Base-by-base conservation (phyloP, 1,139 yeast genomes). In the Candida tetrigidarum region DNA sequence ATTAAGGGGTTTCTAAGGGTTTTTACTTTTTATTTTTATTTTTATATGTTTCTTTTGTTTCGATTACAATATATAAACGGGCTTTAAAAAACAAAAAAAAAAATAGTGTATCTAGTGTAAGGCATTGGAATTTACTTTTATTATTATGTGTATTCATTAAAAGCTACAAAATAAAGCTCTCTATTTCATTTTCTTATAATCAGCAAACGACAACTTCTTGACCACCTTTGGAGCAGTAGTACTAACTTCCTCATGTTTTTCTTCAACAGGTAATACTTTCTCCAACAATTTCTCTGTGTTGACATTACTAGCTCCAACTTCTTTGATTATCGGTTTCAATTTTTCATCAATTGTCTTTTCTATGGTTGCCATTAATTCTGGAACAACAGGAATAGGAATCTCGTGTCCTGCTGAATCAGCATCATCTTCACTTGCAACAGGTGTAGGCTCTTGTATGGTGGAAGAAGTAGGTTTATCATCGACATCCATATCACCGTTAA, bases 161-260 rank as follows among this genome's bases (percentile, higher is more conserved):
- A 30, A n/a, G n/a, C 11, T 11, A 6, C 22, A 15, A 26, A 14
- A n/a, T n/a, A n/a, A n/a, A n/a, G n/a, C 10, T 40, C 53, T 69
- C 55, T 78, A 80, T 74, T 78, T 82, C 63, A 84, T 85, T 69
- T 81, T 84, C 62, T 83, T 84, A 63, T 88, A 88, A 59, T 88
- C 96, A 1, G 96, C 96, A 65, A 89, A 84, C 28, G 92, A 85
- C 49, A 88, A 68, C 63, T 87, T 86, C 69, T 88, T 88, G 52
- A 76, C 80, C 8, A 70, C 62, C 53, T 57, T 63, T 32, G 53
- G n/a, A 34, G 62, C 61, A 5, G 60, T 51, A 9, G 50, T 51
- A 2, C 44, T 35, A 3, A 43, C 42, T n/a, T 49, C 56, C 12
- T 51, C 48, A 6, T 42, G 43, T 5, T 45, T 44, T 29, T 45